Evolutionary conservation across 192 early-diverging fungal genomes (phyloP).

Genomic region (Linnemannia hyalina): DNA sequence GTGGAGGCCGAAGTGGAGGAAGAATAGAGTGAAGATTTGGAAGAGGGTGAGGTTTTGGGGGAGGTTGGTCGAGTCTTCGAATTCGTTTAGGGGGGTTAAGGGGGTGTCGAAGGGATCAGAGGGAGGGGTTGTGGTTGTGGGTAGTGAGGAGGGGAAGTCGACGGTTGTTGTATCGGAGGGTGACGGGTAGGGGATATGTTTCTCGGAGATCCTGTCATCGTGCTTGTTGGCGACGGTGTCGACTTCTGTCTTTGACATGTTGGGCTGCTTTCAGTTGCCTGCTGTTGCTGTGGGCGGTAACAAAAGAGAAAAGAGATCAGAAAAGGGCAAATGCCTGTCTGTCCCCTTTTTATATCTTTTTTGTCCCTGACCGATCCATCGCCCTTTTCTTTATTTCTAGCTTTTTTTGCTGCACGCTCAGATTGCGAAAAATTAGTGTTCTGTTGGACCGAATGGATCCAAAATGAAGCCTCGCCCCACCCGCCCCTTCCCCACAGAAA

Average conservation of each 20-base stretch:
- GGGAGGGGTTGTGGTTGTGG: background rate
- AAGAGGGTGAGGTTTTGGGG: constrained; percentile 51
- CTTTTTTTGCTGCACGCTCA: background rate
- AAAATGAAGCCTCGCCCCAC: background rate
- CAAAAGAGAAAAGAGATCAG: background rate
- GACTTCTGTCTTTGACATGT: background rate
- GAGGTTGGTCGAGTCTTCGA: constrained; percentile 57
- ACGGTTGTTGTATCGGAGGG: background rate
- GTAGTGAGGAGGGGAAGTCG: background rate
- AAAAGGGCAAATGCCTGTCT: too few species aligned
- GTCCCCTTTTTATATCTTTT: too few species aligned
- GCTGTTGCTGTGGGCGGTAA: background rate
- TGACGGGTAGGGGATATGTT: background rate
- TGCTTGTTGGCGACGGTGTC: background rate
- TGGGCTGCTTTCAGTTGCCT: too few species aligned
- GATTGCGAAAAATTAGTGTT: background rate
- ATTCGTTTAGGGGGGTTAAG: constrained; percentile 16
- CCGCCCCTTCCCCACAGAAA: background rate
- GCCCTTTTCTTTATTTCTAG: background rate
- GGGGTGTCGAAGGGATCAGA: background rate
- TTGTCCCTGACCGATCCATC: too few species aligned
- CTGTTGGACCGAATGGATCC: background rate
- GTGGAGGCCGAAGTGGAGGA: constrained; percentile 59
- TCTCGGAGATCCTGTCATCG: background rate
- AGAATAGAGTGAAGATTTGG: constrained; percentile 57